Evolutionary conservation across 1,284 basidiomycete genomes (phyloP), one percentile per base, ranked within the genome.

Genomic region (Papiliotrema nemorosa): DNA sequence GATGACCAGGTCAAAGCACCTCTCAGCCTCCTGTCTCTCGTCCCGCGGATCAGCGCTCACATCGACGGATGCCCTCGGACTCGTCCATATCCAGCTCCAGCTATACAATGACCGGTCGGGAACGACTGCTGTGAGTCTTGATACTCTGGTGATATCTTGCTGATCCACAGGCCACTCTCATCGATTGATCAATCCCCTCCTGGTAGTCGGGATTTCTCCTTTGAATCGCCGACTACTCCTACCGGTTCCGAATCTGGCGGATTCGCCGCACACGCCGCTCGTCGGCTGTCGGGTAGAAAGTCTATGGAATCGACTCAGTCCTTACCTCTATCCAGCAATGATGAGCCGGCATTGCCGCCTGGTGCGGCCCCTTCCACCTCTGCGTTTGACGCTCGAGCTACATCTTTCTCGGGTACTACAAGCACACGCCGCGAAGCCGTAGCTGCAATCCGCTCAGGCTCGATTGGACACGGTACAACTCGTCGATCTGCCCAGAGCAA

Each of bases 251-350:
- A 73, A 29, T 33, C 40, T 25, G 59, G 57, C 29, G 63, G 64
- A 21, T 65, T 62, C 44, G 55, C 57, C 13, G 48, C 52, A n/a
- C 53, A 52, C 33, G 58, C 59, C 2, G 52, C 51, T 9, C 56
- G 59, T 12, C 52, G 64, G 26, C 35, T 69, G 27, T 66, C 64
- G 5, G 57, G 58, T 2, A 53, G 69, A 26, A 68, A 69, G 59
- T 71, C 69, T 22, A 66, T 69, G 60, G 71, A 72, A 14, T 73
- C 71, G 27, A 72, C 68, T 0, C 54, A 58, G 24, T 73, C 71
- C 7, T 46, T 70, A 2, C 70, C 70, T 0, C 45, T 67, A n/a
- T 43, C 58, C 5, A 44, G 44, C 20, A 35, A 43, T 0, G 18
- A 45, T 16, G 63, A 63, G 1, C 54, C 58, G 33, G 53, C 57